Evolutionary conservation across 495 filamentous ascomycete genomes (phyloP), one percentile per base, ranked within the genome.

Genomic region (Tuber indicum): DNA sequence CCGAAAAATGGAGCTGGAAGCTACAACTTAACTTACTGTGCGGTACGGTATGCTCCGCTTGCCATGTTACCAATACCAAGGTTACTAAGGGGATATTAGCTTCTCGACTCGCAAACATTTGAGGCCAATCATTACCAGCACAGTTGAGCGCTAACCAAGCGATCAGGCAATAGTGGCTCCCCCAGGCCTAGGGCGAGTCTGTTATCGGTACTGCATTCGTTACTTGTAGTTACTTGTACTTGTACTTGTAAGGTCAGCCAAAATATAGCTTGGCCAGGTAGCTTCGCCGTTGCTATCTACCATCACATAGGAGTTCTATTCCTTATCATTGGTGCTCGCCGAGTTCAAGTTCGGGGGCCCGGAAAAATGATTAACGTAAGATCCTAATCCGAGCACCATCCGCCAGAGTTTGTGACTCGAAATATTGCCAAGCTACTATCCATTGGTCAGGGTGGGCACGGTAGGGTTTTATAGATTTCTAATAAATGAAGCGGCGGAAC

Each of bases 381-480:
- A 45, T 3, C n/a, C 19, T 44, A 26, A 43, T 12, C 66, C n/a
- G 8, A 8, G 42, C 23, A 41, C 72, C 71, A 70, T 70, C 19
- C 21, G 19, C 26, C 42, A 75, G 23, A 71, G 36, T 36, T 45
- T 43, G 45, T 46, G 74, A 71, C 74, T n/a, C 45, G 43, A 10
- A 26, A 46, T 42, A 39, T 19, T 36, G 41, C 26, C 21, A 44
- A 75, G 43, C n/a, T 23, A 70, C 49, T 41, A 75, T 39, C 58
- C 41, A 47, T 41, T 44, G 26, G 39, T 72, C 36, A 75, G 41
- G 26, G 74, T 32, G 17, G 26, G 62, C 66, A 14, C 23, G 41
- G 32, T 75, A 62, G 42, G 58, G n/a, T 62, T 44, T 45, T 70
- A 39, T 46, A 70, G 69, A 70, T 39, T 75, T 39, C 45, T 75